Base-by-base conservation (phyloP, 768 basidiomycete species). In the Boletellus sp. region DNA sequence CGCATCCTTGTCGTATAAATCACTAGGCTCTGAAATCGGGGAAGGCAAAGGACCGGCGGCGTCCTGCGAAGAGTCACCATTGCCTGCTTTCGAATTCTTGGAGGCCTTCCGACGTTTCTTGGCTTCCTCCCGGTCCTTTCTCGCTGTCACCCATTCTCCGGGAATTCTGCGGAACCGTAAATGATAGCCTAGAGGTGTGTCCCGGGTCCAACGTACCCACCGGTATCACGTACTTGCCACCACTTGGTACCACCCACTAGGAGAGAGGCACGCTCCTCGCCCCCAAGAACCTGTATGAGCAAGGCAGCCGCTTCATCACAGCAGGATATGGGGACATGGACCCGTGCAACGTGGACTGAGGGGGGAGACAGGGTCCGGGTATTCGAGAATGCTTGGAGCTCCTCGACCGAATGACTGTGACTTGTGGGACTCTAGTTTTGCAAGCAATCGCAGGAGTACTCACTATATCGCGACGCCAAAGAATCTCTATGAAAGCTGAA, bases 181-280 rank as follows among this genome's bases (percentile, higher is more conserved):
- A 48, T 56, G 57, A 64, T 43, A 48, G n/a, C 23, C 33, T 43
- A 50, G 31, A 49, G 17, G 34, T 9, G 33, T 50, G 50, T 26
- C 13, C 32, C 22, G 38, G 54, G 51, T 7, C 48, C 48, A 34
- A 71, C 70, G 64, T 72, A 82, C 93, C 93, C 94, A 45, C 79
- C 71, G 40, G 92, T 64, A 17, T 87, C 85, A 36, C 94, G 84
- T 31, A 94, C 92, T 69, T 96, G 94, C 95, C 95, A 98, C 94
- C 95, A 98, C 64, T 94, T 94, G 6, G 83, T 80, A 1, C 95
- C 95, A 11, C 95, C 95, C 4, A 93, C 84, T 26, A 91, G 64
- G 35, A 76, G 77, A 54, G 81, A 78, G 42, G 78, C 80, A 13
- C 79, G 74, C 35, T 87, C 79, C 59, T 88, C 85, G n/a, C 94